Conservation (phyloP, 2,329 filamentous ascomycete species). For the Fusarium haematococcum region DNA sequence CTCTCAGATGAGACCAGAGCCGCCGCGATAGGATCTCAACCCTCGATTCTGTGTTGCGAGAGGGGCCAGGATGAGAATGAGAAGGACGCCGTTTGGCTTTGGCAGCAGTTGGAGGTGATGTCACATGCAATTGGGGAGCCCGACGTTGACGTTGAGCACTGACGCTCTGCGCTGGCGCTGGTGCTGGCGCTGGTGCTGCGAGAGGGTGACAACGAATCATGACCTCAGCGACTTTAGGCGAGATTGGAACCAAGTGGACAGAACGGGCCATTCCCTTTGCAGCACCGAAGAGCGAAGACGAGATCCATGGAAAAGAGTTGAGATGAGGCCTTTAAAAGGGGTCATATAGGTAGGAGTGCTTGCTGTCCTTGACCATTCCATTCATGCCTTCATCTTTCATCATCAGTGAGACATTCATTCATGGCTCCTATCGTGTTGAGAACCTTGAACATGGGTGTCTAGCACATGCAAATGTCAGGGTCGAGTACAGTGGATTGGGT, state of each 20-base stretch:
- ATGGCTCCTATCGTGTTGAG: background rate
- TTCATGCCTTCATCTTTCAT: constrained; percentile 1
- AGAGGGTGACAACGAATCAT: constrained; percentile 31
- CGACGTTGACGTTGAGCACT: constrained; percentile 14
- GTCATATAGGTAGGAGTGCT: background rate
- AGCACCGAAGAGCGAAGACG: constrained; percentile 14
- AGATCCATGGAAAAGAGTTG: background rate
- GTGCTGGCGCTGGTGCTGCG: background rate
- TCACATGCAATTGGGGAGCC: constrained; percentile 43
- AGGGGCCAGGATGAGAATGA: constrained; percentile 17
- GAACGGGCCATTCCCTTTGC: background rate
- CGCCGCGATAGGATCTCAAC: constrained; percentile 16
- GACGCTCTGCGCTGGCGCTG: constrained; percentile 5
- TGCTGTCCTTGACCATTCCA: constrained; percentile 7
- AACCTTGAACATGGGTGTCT: background rate
- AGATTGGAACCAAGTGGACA: constrained; percentile 12
- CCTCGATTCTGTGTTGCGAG: constrained; percentile 9
- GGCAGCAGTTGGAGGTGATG: constrained; percentile 36
- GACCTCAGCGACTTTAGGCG: constrained; percentile 35
- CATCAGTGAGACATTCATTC: constrained; percentile 21
- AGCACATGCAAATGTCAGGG: constrained; percentile 35
- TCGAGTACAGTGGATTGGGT: constrained; percentile 7
- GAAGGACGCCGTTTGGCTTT: constrained; percentile 7
- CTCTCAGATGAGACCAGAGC: constrained; percentile 7
- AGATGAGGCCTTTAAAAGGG: background rate